Percentiles rank a stretch among this genome's conserved stretches.
phyloP scores from a whole-genome alignment of 108 stramenopile genomes.

The Cyclotella baltica region DNA sequence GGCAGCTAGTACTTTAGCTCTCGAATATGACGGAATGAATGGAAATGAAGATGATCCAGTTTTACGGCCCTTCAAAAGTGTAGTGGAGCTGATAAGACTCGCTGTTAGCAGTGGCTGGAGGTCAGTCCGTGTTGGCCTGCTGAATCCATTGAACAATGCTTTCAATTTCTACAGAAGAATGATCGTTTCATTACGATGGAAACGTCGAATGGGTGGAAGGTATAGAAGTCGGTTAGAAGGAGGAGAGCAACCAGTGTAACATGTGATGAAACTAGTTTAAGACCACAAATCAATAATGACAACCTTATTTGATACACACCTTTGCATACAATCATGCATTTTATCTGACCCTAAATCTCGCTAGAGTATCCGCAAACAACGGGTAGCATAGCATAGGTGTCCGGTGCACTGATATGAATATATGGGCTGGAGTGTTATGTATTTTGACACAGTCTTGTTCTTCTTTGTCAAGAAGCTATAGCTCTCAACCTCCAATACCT shows the following conservation, averaged over 20 bases:
- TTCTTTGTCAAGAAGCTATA: too few relatives aligned
- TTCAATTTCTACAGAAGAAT: constrained; percentile 21
- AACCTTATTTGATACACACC: too few relatives aligned
- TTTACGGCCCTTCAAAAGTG: constrained; percentile 73
- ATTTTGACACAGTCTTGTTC: too few relatives aligned
- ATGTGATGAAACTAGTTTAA: too few relatives aligned
- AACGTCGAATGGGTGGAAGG: not conserved
- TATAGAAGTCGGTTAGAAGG: not conserved
- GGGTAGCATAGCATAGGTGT: too few relatives aligned
- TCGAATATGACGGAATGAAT: constrained; percentile 68
- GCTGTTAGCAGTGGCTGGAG: constrained; percentile 52
- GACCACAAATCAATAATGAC: too few relatives aligned
- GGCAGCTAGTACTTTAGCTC: constrained; percentile 82
- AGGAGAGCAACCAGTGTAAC: constrained; percentile 1
- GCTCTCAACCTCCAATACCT: too few relatives aligned
- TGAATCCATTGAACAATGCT: constrained; percentile 24
- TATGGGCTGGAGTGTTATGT: too few relatives aligned
- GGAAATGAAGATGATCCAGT: constrained; percentile 74
- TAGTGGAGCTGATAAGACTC: constrained; percentile 69
- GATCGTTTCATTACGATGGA: constrained; percentile 29
- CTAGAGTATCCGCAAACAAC: too few relatives aligned
- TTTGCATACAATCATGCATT: too few relatives aligned
- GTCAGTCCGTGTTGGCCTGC: constrained; percentile 11
- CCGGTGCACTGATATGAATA: too few relatives aligned
- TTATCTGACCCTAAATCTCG: too few relatives aligned